Percentiles rank a stretch among this genome's conserved stretches.
Conservation (phyloP, 768 basidiomycete species). For the Naganishia friedmannii region DNA sequence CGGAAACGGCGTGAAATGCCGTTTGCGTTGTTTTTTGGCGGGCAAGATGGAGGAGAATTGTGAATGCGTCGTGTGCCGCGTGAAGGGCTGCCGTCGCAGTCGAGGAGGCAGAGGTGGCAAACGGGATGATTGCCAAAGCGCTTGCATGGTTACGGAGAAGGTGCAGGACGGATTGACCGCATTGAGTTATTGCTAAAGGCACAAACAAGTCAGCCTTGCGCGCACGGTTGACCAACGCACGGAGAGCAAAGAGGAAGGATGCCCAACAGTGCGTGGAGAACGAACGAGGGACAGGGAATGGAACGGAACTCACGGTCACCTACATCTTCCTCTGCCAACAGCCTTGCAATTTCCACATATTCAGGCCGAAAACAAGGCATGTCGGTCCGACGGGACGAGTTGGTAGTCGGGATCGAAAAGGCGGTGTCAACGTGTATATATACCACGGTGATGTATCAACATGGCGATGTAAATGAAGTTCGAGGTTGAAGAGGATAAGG, state of each 20-base stretch:
- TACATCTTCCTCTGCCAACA: background rate
- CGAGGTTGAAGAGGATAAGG: too few species aligned
- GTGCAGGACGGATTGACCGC: background rate
- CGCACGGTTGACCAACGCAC: too few species aligned
- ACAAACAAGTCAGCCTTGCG: too few species aligned
- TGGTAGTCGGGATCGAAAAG: too few species aligned
- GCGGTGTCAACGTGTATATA: too few species aligned
- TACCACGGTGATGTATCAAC: too few species aligned
- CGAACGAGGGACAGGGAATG: background rate
- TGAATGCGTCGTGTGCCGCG: conserved; percentile 1
- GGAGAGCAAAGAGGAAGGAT: too few species aligned
- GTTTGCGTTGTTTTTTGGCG: conserved; percentile 58
- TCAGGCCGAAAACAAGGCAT: background rate
- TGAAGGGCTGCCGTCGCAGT: background rate
- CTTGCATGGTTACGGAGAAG: background rate
- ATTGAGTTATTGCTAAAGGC: background rate
- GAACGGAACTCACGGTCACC: background rate
- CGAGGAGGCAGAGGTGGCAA: background rate
- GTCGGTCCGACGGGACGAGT: too few species aligned
- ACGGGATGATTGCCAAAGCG: background rate
- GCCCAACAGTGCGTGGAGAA: background rate
- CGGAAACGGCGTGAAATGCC: conserved; percentile 48
- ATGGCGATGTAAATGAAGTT: too few species aligned
- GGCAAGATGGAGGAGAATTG: conserved; percentile 56
- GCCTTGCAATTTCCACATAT: background rate